These are phyloP conservation scores for Volvox africanus DNA, from an alignment of 139 green algal genomes.

Conservation along the genomic window DNA sequence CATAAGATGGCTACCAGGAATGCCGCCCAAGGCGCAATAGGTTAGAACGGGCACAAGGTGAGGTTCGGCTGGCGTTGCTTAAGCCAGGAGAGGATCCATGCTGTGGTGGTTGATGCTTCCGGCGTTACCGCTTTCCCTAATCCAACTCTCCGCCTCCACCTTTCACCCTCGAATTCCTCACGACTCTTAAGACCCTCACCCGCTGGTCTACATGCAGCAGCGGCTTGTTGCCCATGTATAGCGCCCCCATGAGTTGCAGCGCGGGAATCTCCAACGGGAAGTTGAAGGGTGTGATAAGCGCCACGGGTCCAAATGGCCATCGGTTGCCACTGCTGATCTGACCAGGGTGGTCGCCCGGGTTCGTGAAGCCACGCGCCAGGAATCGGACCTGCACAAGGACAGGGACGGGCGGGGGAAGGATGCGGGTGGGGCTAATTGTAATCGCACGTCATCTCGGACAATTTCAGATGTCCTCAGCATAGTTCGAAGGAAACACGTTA, in stretches of 20 bases:
- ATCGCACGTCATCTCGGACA: no score
- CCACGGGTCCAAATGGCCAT: constrained; percentile 94
- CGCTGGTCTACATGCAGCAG: constrained; percentile 92
- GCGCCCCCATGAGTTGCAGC: constrained; percentile 97
- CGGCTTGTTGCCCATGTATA: constrained; percentile 99
- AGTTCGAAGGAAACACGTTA: no score
- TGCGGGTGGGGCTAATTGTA: not conserved
- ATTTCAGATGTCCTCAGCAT: no score
- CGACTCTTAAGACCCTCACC: constrained; percentile 56
- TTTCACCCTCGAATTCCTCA: no score
- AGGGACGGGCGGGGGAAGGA: not conserved
- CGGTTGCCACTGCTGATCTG: constrained; percentile 88
- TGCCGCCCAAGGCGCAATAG: no score
- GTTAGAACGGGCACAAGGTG: no score
- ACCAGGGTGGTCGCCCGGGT: constrained; percentile 91
- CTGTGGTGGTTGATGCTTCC: no score
- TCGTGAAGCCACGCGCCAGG: constrained; percentile 85
- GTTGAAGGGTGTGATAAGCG: constrained; percentile 98
- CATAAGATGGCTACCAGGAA: no score
- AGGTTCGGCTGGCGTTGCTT: no score
- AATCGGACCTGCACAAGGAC: constrained; percentile 85
- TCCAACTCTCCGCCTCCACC: no score
- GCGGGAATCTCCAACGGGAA: constrained; percentile 98
- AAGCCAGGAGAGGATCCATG: no score
- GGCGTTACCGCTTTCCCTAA: no score